Conservation (phyloP, 495 filamentous ascomycete genomes). For the Darksidea phi region DNA sequence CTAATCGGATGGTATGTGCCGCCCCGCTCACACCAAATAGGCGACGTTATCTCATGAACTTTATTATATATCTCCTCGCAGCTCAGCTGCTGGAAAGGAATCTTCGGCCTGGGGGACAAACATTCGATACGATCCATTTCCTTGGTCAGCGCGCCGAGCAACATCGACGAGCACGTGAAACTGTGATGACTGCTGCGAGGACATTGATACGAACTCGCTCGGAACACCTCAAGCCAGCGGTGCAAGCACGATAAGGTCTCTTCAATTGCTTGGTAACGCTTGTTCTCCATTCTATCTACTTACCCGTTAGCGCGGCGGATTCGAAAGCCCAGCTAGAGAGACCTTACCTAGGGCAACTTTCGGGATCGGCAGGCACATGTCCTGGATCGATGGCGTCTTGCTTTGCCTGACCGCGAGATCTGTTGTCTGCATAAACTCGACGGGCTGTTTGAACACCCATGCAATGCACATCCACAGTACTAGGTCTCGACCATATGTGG, state of each 20-base stretch:
- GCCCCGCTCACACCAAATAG: too few relatives aligned
- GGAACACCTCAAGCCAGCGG: slow-evolving; percentile 3
- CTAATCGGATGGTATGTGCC: too few relatives aligned
- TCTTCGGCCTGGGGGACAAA: background rate
- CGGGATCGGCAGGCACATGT: slow-evolving; percentile 16
- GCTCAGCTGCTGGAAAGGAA: background rate
- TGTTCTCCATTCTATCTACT: slow-evolving; percentile 5
- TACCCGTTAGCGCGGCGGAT: background rate
- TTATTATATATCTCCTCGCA: too few relatives aligned
- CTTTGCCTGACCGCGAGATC: slow-evolving; percentile 8
- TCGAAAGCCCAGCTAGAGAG: background rate
- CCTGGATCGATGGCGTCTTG: background rate
- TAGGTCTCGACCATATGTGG: slow-evolving; percentile 36
- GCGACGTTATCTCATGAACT: too few relatives aligned
- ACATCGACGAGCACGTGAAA: slow-evolving; percentile 12
- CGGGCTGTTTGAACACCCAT: slow-evolving; percentile 41
- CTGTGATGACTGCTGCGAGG: background rate
- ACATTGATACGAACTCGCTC: background rate
- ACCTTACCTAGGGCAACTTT: background rate
- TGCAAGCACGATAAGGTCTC: background rate
- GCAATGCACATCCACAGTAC: slow-evolving; percentile 47
- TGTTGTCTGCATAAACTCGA: slow-evolving; percentile 13
- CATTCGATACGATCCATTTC: background rate
- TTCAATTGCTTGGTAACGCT: slow-evolving; percentile 12
- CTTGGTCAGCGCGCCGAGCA: slow-evolving; percentile 18